Evolutionary conservation across 306 rosid genomes (phyloP).

Genomic region (Pyrus pyrifolia): DNA sequence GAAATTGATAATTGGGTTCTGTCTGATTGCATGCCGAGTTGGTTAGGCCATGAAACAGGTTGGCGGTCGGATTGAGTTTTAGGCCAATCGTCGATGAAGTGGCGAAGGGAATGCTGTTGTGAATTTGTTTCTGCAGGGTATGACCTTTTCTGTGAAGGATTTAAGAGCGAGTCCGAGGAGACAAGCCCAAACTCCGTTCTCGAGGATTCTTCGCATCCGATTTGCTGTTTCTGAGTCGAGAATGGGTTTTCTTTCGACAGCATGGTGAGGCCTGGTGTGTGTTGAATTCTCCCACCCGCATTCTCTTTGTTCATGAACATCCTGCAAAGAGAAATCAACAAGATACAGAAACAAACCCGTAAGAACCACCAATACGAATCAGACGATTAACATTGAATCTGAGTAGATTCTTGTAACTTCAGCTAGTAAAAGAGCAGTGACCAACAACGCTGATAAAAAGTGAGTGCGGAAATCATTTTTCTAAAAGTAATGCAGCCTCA

Average conservation of each 20-base stretch:
- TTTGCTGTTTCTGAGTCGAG: constrained; percentile 39
- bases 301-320: constrained; percentile 54
- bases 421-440: not conserved
- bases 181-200: constrained; percentile 63
- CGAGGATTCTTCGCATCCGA: constrained; percentile 41
- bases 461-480: not conserved
- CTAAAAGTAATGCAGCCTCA: not conserved
- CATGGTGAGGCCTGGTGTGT: constrained; percentile 42
- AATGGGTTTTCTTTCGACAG: constrained; percentile 40
- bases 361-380: constrained; percentile 1
- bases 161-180: constrained; percentile 56
- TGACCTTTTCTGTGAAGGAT: constrained; percentile 52
- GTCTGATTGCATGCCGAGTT: constrained; percentile 41
- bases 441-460: not conserved
- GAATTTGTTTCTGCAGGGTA: constrained; percentile 25
- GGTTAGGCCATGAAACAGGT: constrained; percentile 40
- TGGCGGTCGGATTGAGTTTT: constrained; percentile 35
- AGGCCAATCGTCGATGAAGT: constrained; percentile 71
- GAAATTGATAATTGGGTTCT: constrained; percentile 73
- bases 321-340: constrained; percentile 28
- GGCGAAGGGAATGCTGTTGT: constrained; percentile 55
- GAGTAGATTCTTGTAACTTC: not conserved
- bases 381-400: not conserved
- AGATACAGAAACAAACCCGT: not conserved
- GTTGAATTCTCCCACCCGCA: constrained; percentile 40